These are phyloP conservation scores for Plasmodium coatneyi DNA, from an alignment of 169 alveolate genomes.

Conservation along the genomic window DNA sequence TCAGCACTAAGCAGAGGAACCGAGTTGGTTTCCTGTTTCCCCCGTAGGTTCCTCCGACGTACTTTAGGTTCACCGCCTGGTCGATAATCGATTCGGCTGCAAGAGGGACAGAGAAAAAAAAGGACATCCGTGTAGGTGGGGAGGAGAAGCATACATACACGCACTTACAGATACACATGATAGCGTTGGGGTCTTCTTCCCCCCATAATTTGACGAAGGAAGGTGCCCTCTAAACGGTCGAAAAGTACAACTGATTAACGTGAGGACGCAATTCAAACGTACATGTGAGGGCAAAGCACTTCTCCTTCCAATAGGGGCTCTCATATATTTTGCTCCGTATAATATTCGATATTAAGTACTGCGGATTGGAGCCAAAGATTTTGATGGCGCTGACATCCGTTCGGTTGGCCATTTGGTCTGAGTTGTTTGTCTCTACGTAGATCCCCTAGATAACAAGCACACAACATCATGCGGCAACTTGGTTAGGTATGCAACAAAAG, in stretches of 20 bases:
- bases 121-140: not conserved
- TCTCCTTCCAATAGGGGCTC: conserved; percentile 90
- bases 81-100: conserved; percentile 95
- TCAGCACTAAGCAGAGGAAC: conserved; percentile 95
- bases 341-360: conserved; percentile 88
- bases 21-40: conserved; percentile 96
- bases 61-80: conserved; percentile 94
- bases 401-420: conserved; percentile 89
- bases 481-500: not conserved
- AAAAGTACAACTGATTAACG: not conserved
- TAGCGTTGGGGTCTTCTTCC: not conserved
- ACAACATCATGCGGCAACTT: not conserved
- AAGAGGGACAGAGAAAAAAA: not conserved
- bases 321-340: conserved; percentile 90
- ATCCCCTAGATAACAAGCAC: not conserved
- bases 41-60: conserved; percentile 98
- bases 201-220: not conserved
- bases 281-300: conserved; percentile 90
- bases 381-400: conserved; percentile 89
- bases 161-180: not conserved
- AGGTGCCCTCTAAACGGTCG: not conserved
- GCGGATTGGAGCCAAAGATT: conserved; percentile 91
- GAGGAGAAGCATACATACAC: not conserved
- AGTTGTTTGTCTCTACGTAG: not conserved
- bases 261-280: not conserved